These are phyloP conservation scores for Sphenostylis stenocarpa DNA, from an alignment of 306 rosid genomes.

Conservation along the genomic window DNA sequence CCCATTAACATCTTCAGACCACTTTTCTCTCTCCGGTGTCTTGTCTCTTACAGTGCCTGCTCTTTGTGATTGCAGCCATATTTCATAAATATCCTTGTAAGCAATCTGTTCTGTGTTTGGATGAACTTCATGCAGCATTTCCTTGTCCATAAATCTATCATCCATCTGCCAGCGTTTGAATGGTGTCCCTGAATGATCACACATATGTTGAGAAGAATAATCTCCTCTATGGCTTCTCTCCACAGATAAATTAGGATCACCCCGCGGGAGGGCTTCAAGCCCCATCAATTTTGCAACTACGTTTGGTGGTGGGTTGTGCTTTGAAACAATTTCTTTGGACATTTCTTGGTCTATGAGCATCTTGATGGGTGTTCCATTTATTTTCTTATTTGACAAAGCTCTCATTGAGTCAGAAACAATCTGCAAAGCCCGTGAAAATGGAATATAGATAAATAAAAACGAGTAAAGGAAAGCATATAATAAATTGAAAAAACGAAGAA, in stretches of 20 bases:
- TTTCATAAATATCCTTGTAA: constrained; percentile 70
- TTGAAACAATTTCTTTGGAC: constrained; percentile 71
- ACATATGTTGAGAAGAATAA: constrained; percentile 51
- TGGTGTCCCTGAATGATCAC: constrained; percentile 55
- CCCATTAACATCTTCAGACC: constrained; percentile 53
- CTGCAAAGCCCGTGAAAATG: constrained; percentile 42
- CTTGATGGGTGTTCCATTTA: constrained; percentile 82
- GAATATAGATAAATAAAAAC: constrained; percentile 16
- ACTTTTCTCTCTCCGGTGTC: constrained; percentile 64
- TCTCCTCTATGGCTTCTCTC: constrained; percentile 56
- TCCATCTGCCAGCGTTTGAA: constrained; percentile 59
- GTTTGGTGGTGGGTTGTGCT: constrained; percentile 71
- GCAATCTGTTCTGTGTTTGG: constrained; percentile 53
- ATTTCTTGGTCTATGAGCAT: constrained; percentile 98
- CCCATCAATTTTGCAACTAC: constrained; percentile 98
- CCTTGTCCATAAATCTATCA: constrained; percentile 61
- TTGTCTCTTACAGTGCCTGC: constrained; percentile 51
- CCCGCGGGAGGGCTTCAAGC: constrained; percentile 72
- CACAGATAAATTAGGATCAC: constrained; percentile 52
- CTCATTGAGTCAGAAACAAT: constrained; percentile 53
- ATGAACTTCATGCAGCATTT: constrained; percentile 57
- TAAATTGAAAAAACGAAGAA: constrained; percentile 21
- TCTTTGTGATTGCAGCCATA: constrained; percentile 71
- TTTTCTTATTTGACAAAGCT: constrained; percentile 55
- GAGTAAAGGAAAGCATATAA: constrained; percentile 17